Evolutionary conservation across 192 early-diverging fungal species (phyloP).

Genomic region (Polychytrium aggregatum): DNA sequence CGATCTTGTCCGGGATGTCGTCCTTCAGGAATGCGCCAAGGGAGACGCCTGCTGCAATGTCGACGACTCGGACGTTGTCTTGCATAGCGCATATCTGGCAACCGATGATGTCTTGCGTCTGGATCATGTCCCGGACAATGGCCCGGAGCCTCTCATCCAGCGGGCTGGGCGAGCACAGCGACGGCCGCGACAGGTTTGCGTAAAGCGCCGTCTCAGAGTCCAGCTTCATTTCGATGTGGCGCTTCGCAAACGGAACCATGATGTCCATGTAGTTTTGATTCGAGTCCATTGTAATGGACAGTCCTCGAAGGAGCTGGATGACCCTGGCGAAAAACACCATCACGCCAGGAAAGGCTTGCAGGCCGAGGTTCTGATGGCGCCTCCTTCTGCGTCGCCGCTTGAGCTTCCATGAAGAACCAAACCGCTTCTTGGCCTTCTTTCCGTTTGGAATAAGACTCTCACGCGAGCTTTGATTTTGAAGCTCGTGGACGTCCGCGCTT

Average conservation of each 20-base stretch:
- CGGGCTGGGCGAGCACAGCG: background rate
- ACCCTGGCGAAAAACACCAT: conserved; percentile 18
- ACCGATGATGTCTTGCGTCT: conserved; percentile 3
- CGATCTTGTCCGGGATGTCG: conserved; percentile 13
- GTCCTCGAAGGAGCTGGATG: conserved; percentile 11
- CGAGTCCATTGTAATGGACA: conserved; percentile 5
- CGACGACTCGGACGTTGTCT: conserved; percentile 4
- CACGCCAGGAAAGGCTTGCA: conserved; percentile 17
- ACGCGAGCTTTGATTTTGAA: no score
- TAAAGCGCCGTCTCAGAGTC: background rate
- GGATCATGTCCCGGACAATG: conserved; percentile 10
- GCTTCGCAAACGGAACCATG: conserved; percentile 19
- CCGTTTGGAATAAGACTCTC: no score
- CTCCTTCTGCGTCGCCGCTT: no score
- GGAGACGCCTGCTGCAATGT: conserved; percentile 6
- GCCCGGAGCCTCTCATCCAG: background rate
- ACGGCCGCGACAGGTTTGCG: conserved; percentile 4
- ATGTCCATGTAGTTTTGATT: conserved; percentile 13
- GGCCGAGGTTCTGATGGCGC: background rate
- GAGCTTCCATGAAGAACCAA: no score
- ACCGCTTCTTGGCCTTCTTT: no score
- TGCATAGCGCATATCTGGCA: conserved; percentile 8
- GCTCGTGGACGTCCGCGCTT: no score
- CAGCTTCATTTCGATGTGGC: background rate
- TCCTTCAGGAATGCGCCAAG: conserved; percentile 3